phyloP scores from a whole-genome alignment of 768 basidiomycete genomes.

The Jaapia argillacea region DNA sequence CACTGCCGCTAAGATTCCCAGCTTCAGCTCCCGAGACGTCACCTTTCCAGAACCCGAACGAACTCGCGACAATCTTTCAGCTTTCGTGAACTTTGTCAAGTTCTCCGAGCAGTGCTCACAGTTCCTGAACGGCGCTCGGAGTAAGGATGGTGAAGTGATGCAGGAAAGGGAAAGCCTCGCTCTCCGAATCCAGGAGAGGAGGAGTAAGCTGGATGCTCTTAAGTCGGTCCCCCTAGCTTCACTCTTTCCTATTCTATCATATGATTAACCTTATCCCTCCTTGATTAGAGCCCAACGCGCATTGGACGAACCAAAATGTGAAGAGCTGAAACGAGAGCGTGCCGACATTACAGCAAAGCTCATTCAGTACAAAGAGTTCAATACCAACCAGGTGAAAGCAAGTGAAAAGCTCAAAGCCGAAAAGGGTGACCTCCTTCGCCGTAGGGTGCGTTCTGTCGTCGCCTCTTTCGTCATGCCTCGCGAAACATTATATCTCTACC shows the following conservation, averaged over 20 bases:
- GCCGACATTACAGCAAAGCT: conserved; percentile 51
- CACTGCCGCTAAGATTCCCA: conserved; percentile 59
- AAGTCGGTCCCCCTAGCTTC: conserved; percentile 39
- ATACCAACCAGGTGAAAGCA: conserved; percentile 47
- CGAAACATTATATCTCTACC: not conserved
- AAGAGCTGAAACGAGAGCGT: conserved; percentile 51
- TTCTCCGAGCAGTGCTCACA: conserved; percentile 69
- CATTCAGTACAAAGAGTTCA: conserved; percentile 59
- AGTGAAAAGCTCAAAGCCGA: conserved; percentile 67
- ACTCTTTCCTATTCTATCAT: not conserved
- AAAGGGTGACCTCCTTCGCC: conserved; percentile 50
- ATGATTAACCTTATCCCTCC: too few species aligned
- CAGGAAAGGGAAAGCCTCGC: conserved; percentile 52
- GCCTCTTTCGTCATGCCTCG: not conserved
- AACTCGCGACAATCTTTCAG: conserved; percentile 68
- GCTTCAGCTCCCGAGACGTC: conserved; percentile 72
- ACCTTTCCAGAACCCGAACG: conserved; percentile 64
- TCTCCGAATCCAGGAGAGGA: conserved; percentile 36
- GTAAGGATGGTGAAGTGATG: conserved; percentile 43
- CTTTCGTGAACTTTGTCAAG: conserved; percentile 90
- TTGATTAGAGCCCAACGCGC: conserved; percentile 48
- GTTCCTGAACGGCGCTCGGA: conserved; percentile 52
- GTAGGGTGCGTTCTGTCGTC: conserved; percentile 36
- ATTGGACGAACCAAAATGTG: conserved; percentile 61
- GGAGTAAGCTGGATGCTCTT: conserved; percentile 40